A percentile compares a stretch with the other conserved stretches of the same genome.
Evolutionary conservation across 2,329 filamentous ascomycete species (phyloP).

Genomic region (Aspergillus tamarii): DNA sequence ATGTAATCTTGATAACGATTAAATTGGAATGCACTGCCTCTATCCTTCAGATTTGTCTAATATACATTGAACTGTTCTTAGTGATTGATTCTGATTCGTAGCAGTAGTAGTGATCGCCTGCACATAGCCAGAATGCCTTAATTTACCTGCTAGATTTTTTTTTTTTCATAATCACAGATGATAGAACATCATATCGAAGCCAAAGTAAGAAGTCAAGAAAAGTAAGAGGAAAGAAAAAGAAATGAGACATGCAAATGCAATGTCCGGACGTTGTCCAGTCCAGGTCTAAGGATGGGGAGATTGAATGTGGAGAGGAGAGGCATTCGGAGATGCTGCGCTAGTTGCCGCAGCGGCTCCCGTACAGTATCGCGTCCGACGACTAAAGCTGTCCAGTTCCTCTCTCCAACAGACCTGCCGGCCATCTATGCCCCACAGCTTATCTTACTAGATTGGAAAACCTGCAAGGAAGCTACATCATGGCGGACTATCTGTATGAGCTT

Average conservation of each 20-base stretch:
- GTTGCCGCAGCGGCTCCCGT: slow-evolving; percentile 36
- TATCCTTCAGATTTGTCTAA: no score
- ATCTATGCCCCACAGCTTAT: background rate
- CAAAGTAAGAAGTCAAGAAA: no score
- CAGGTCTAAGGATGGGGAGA: background rate
- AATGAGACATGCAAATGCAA: background rate
- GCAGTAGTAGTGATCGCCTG: background rate
- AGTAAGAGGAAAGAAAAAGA: background rate
- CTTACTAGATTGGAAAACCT: background rate
- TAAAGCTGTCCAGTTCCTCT: slow-evolving; percentile 15
- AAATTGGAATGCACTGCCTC: background rate
- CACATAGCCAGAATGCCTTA: background rate
- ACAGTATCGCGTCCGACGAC: slow-evolving; percentile 10
- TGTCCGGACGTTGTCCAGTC: background rate
- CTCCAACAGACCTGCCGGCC: background rate
- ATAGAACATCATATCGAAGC: background rate
- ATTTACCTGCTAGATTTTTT: background rate
- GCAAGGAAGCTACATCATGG: slow-evolving; percentile 51
- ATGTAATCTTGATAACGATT: background rate
- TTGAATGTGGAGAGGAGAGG: slow-evolving; percentile 23
- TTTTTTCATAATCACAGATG: background rate
- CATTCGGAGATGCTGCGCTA: slow-evolving; percentile 30
- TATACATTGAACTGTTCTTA: background rate
- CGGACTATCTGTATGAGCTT: slow-evolving; percentile 75
- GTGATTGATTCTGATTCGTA: background rate